Conservation (phyloP, 148 eudicot species). For the Rhododendron griersonianum region DNA sequence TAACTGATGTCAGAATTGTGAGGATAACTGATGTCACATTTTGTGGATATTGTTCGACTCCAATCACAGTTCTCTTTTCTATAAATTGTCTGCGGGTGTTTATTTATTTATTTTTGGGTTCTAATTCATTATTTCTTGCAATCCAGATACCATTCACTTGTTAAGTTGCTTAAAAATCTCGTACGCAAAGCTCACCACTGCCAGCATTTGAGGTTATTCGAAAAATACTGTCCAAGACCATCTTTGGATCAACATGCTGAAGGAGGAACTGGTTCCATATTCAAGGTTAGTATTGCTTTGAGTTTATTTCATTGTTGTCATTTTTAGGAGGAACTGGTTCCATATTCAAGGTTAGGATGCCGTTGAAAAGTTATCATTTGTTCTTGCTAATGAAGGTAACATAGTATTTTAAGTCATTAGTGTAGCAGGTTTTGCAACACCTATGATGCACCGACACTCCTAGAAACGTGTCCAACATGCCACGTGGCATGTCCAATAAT, state of each 20-base stretch:
- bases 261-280: slow-evolving; percentile 11
- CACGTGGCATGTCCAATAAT: too few species aligned
- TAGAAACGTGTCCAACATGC: too few species aligned
- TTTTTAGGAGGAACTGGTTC: too few species aligned
- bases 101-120: background rate
- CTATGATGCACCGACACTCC: too few species aligned
- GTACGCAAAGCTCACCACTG: slow-evolving; percentile 45
- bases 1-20: background rate
- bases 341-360: background rate
- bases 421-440: background rate
- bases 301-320: background rate
- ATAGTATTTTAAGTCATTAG: background rate
- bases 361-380: background rate
- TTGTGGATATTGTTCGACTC: background rate
- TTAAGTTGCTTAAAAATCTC: slow-evolving; percentile 52
- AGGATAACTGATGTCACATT: background rate
- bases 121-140: background rate
- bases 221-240: slow-evolving; percentile 61
- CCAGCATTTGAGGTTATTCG: slow-evolving; percentile 44
- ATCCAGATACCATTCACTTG: slow-evolving; percentile 61
- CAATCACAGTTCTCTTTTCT: background rate
- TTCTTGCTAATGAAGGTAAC: background rate
- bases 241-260: slow-evolving; percentile 19
- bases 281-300: slow-evolving; percentile 28
- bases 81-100: background rate